Evolutionary conservation across 139 green algal species (phyloP).

Genomic region (Tetradesmus obliquus): DNA sequence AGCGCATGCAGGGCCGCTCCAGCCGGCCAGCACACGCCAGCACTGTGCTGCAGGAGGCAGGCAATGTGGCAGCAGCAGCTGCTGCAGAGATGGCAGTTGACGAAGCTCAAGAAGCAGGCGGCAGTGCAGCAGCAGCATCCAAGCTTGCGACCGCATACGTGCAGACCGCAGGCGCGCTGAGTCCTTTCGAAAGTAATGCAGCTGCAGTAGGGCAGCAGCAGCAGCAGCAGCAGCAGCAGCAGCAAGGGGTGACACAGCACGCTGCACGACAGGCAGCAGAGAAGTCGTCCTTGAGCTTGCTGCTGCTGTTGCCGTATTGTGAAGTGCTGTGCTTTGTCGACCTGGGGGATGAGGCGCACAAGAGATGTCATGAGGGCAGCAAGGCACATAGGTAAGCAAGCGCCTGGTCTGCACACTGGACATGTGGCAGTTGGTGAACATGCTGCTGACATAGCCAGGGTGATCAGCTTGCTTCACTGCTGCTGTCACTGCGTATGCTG

Average conservation of each 20-base stretch:
- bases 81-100: background rate
- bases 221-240: background rate
- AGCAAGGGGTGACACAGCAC: background rate
- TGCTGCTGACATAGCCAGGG: no score
- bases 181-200: background rate
- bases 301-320: constrained; percentile 21
- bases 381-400: constrained; percentile 6
- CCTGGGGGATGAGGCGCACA: background rate
- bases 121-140: background rate
- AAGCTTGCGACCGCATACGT: constrained; percentile 5
- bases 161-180: background rate
- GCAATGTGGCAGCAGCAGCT: background rate
- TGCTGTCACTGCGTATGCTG: no score
- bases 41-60: background rate
- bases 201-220: background rate
- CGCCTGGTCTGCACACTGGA: no score
- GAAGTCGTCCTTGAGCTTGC: constrained; percentile 20
- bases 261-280: constrained; percentile 1
- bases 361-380: background rate
- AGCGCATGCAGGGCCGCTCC: background rate
- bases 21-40: background rate
- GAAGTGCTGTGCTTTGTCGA: constrained; percentile 36
- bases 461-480: no score
- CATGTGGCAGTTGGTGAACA: no score
- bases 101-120: background rate